Evolutionary conservation across 2,329 filamentous ascomycete genomes (phyloP).

Genomic region (Epichloe scottii): DNA sequence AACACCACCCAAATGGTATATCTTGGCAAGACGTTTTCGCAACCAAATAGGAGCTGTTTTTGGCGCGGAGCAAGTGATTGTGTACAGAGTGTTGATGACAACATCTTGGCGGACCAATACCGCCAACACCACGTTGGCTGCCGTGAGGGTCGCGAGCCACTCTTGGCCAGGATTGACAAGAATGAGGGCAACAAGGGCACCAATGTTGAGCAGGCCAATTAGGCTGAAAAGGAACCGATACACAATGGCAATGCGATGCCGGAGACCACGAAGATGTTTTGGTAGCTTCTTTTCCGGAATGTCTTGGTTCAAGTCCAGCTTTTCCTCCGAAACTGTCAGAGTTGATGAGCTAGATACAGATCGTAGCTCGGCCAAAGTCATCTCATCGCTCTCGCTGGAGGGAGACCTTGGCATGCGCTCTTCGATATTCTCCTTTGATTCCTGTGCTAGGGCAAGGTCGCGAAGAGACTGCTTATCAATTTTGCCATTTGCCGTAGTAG

Average conservation of each 20-base stretch:
- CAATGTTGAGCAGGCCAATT: constrained; percentile 36
- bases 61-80: constrained; percentile 31
- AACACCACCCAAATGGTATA: constrained; percentile 40
- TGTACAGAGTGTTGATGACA: constrained; percentile 39
- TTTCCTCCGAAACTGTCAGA: constrained; percentile 17
- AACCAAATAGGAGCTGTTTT: constrained; percentile 34
- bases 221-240: constrained; percentile 46
- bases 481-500: constrained; percentile 43
- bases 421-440: neutral
- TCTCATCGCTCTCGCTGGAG: constrained; percentile 8
- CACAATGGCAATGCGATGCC: constrained; percentile 35
- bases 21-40: constrained; percentile 34
- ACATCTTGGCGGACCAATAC: constrained; percentile 41
- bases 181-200: constrained; percentile 31
- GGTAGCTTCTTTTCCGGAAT: constrained; percentile 28
- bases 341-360: constrained; percentile 19
- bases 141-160: constrained; percentile 29
- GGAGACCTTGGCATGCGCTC: neutral
- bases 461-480: constrained; percentile 37
- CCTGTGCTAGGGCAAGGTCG: constrained; percentile 15
- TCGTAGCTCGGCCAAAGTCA: constrained; percentile 16
- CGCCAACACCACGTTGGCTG: constrained; percentile 36
- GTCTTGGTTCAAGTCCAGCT: constrained; percentile 17
- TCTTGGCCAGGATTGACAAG: constrained; percentile 20
- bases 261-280: constrained; percentile 26